Conservation (phyloP, 164 flowering plant species). For the Vitis cinerea region DNA sequence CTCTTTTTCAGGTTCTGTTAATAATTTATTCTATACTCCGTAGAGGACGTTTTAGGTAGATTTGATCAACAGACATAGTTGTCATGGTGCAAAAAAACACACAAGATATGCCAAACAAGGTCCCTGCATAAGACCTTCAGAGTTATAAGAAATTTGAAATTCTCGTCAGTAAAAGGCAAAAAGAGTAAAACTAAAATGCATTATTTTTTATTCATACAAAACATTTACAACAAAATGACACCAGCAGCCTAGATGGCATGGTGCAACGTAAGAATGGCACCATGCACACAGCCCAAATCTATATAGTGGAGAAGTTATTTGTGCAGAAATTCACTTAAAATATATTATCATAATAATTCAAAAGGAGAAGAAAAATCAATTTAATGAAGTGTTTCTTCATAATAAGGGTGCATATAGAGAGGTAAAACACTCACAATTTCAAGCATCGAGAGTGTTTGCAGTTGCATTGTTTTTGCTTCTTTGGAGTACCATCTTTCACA, state of each 20-base stretch:
- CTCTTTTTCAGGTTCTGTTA: neutral
- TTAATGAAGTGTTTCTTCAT: neutral
- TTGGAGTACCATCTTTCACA: constrained; percentile 80
- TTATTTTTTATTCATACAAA: neutral
- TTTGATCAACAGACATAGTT: neutral
- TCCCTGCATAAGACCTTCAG: neutral
- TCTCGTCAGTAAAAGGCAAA: neutral
- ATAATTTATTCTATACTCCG: neutral
- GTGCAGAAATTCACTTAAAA: neutral
- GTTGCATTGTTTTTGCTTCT: constrained; percentile 88
- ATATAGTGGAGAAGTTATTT: neutral
- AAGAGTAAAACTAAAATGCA: neutral
- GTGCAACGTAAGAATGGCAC: neutral
- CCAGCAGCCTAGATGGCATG: neutral
- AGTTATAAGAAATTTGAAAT: neutral
- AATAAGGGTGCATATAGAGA: neutral
- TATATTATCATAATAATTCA: neutral
- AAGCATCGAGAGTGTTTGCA: constrained; percentile 91
- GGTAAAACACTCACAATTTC: constrained; percentile 69
- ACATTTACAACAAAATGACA: neutral
- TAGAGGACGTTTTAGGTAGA: neutral
- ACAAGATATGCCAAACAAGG: too few relatives aligned
- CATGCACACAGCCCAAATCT: neutral
- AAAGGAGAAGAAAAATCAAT: neutral
- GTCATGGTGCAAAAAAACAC: too few relatives aligned